phyloP scores from a whole-genome alignment of 495 filamentous ascomycete species.

The Haplographium delicatum region DNA sequence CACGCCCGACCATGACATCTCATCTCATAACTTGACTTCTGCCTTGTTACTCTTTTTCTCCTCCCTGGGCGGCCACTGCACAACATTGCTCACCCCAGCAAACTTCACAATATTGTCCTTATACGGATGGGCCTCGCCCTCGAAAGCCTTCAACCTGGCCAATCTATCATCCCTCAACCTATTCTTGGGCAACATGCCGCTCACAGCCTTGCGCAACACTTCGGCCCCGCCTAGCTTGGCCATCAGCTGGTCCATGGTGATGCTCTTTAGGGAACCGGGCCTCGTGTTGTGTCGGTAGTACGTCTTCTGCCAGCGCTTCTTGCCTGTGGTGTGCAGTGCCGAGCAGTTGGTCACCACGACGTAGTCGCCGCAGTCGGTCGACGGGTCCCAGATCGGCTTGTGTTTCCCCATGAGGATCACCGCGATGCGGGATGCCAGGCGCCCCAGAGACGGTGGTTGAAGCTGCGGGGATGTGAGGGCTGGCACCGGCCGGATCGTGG shows the following conservation, averaged over 20 bases:
- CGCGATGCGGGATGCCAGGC: constrained; percentile 87
- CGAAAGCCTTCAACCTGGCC: constrained; percentile 91
- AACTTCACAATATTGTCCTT: constrained; percentile 80
- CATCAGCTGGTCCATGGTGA: constrained; percentile 94
- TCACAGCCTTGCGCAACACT: constrained; percentile 85
- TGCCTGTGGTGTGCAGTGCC: constrained; percentile 80
- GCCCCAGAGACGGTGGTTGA: constrained; percentile 69
- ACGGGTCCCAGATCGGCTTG: constrained; percentile 95
- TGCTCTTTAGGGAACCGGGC: constrained; percentile 76
- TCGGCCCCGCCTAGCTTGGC: constrained; percentile 91
- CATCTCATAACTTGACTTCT: constrained; percentile 14
- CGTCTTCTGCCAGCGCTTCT: constrained; percentile 86
- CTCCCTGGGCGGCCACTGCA: constrained; percentile 14
- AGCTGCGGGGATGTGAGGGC: constrained; percentile 45
- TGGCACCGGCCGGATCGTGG: constrained; percentile 38
- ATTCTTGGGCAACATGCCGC: constrained; percentile 98
- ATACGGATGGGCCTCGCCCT: constrained; percentile 85
- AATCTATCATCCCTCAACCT: constrained; percentile 77
- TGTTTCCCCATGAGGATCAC: constrained; percentile 96
- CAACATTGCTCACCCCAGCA: constrained; percentile 34
- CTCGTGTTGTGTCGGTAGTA: constrained; percentile 93
- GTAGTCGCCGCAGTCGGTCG: constrained; percentile 98
- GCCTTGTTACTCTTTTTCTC: not conserved
- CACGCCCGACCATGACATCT: not conserved
- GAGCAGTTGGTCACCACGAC: constrained; percentile 89